Evolutionary conservation across 371 early-diverging fungal genomes (phyloP).

Genomic region (Funneliformis caledonium): DNA sequence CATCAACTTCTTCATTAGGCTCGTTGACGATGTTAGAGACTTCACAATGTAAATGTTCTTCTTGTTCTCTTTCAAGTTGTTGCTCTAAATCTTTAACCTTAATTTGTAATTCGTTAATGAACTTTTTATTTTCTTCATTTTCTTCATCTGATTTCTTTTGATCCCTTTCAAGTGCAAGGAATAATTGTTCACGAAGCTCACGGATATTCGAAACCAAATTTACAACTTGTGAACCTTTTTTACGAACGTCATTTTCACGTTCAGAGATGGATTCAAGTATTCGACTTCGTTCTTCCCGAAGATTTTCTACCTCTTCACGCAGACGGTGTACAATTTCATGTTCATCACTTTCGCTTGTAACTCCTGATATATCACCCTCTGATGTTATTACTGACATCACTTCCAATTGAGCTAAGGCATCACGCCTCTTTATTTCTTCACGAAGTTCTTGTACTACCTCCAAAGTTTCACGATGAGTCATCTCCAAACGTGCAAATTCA

Average conservation of each 20-base stretch:
- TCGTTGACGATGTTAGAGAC: neutral
- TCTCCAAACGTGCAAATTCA: slow-evolving; percentile 36
- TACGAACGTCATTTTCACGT: slow-evolving; percentile 50
- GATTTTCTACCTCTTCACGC: slow-evolving; percentile 16
- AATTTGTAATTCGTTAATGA: neutral
- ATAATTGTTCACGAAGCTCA: slow-evolving; percentile 46
- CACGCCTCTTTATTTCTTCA: slow-evolving; percentile 36
- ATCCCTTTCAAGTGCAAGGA: slow-evolving; percentile 49
- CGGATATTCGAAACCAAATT: slow-evolving; percentile 44
- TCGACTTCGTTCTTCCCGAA: slow-evolving; percentile 36
- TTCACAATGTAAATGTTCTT: neutral
- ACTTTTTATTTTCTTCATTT: neutral
- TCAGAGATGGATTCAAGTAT: slow-evolving; percentile 37
- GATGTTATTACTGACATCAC: slow-evolving; percentile 33
- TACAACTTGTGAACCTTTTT: slow-evolving; percentile 45
- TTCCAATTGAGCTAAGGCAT: slow-evolving; percentile 33
- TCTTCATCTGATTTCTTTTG: slow-evolving; percentile 44
- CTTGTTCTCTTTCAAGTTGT: slow-evolving; percentile 13
- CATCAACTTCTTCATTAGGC: neutral
- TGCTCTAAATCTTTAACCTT: slow-evolving; percentile 35
- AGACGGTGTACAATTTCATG: slow-evolving; percentile 32
- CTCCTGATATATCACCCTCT: slow-evolving; percentile 1
- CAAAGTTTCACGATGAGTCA: slow-evolving; percentile 35
- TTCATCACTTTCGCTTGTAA: slow-evolving; percentile 33
- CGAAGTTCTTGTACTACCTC: slow-evolving; percentile 40